Base-by-base conservation (phyloP, 768 basidiomycete genomes). In the Boletus edulis region DNA sequence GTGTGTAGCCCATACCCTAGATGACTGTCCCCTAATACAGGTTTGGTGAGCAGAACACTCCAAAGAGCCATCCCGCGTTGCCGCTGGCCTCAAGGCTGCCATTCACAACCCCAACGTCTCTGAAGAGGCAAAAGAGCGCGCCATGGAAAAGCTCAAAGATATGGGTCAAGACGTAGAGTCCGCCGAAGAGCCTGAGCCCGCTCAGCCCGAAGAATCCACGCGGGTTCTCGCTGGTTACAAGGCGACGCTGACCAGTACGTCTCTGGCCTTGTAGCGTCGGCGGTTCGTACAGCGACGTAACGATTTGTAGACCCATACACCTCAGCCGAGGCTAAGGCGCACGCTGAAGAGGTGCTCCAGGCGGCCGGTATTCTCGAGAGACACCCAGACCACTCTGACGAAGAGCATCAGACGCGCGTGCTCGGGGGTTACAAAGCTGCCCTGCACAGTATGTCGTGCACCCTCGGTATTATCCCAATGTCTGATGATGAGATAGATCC, bases 91-190 rank as follows among this genome's bases (percentile, higher is more conserved):
- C 50, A 84, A 83, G 62, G 82, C 83, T n/a, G 73, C 82, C 11
- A 72, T 84, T 6, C 72, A 77, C 63, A 85, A 86, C 63, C 83
- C 82, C 12, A 74, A 79, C 49, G 80, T 84, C 42, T 83, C 81
- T 5, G 72, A 75, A 1, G 78, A 79, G 55, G 84, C 83, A 0
- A 83, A 83, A 63, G 67, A 72, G 42, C 72, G 74, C 17, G 85
- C 83, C 8, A 61, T 61, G 11, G 68, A 78, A 43, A 72, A 73
- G 12, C 75, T 86, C n/a, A 71, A 78, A 41, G 57, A 70, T 17
- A 71, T 79, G 72, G 71, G 68, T 20, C 55, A 69, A 42, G 59
- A 55, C 12, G 50, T 54, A 7, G 65, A 64, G 13, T 0, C 35
- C 2, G 0, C 15, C 1, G 42, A 54, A 10, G 56, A 55, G 31